Base-by-base conservation (phyloP, 805 yeast species). In the Starmerella floris region DNA sequence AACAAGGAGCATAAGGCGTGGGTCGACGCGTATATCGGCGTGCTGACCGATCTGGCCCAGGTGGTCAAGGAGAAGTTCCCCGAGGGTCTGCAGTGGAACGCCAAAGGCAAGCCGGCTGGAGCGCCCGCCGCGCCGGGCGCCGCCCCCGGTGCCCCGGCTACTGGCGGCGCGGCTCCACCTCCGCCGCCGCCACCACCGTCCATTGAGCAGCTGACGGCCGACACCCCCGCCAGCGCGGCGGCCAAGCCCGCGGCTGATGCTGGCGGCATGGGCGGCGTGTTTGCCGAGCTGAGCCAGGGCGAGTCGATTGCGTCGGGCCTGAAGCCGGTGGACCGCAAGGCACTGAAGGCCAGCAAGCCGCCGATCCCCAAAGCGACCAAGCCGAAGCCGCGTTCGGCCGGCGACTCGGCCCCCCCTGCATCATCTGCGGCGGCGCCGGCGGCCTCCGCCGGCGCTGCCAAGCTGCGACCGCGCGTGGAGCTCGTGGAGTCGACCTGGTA, bases 161-260 rank as follows among this genome's bases (percentile, higher is more conserved):
- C 63, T 22, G 57, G 50, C 21, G 63, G 52, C 39, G 62, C 53
- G 22, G 62, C 66, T 2, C 68, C 74, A 2, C 96, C 96, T 2
- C 94, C 94, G 2, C 94, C 94, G 3, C 88, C 91, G 1, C 83
- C 94, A 2, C 75, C 79, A 13, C 94, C 95, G 9, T 88, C 94
- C 23, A 77, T 93, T 9, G 65, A 77, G 43, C 66, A 80, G 30
- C 82, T 76, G 56, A 44, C 55, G 11, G 54, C 51, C 9, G 43
- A 46, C 11, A 39, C 59, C 20, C 21, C 23, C 8, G 50, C 58
- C 15, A 41, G 59, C 45, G 42, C 58, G 47, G 42, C 56, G 2
- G 37, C 46, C 11, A 41, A 44, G 20, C 37, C 41, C 15, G 37
- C 44, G 16, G 22, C 32, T 27, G 40, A 53, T 9, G 52, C 54